Evolutionary conservation across 2,329 filamentous ascomycete species (phyloP), one percentile per base, ranked within the genome.

Genomic region (Alternaria angustiovoidea): DNA sequence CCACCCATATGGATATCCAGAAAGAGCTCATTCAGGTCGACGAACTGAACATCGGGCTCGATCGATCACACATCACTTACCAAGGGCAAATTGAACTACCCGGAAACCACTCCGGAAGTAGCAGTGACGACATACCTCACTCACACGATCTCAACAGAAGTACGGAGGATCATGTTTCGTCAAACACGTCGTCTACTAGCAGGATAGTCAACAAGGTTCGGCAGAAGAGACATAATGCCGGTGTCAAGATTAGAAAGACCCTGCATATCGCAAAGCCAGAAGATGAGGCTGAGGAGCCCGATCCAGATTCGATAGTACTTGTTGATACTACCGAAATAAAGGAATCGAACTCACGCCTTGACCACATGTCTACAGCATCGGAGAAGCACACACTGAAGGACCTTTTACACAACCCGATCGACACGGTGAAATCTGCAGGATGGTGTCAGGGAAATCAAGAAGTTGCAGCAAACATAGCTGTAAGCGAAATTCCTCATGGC

Each of bases 401-500:
- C 20, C 59, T 74, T 6, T 2, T 71, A 1, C 69, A 73, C 8
- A 57, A 70, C 46, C 74, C 73, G 8, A 47, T 75, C 28, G 67
- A 72, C 11, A 70, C 68, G 0, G 54, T 72, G 9, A 75, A 66
- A 36, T 51, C 63, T 1, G 74, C 71, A 30, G 49, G 71, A 1
- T 68, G 65, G 16, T 58, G 57, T 20, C 66, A 71, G 18, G 63
- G 54, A 22, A 57, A 66, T 18, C 63, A 73, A n/a, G 55, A 75
- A 48, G 47, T 70, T 1, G 71, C 74, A 12, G 68, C 64, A 8
- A 72, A 75, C 18, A 63, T 76, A 20, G 69, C 68, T 70, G 81
- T 87, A 11, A 89, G 78, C 79, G 75, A 78, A 44, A 60, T 78
- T 7, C 70, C 79, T 4, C 74, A 78, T 48, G 72, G 77, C 9